Evolutionary conservation across 192 early-diverging fungal genomes (phyloP), one percentile per base, ranked within the genome.

Genomic region (Chytriomyces sp.): DNA sequence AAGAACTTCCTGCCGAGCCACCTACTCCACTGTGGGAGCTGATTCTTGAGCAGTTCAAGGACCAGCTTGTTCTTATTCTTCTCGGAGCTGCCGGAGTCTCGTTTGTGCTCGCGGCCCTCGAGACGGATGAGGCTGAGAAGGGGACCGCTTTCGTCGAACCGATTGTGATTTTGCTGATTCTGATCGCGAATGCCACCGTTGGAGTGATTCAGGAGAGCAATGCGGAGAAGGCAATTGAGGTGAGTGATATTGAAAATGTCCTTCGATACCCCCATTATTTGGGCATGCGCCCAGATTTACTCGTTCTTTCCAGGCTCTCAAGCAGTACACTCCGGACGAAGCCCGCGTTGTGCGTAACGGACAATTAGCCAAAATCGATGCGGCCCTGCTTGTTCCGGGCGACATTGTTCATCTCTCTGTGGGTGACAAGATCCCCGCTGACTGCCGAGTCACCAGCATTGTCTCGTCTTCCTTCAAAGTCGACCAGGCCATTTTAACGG

Each of bases 181-280:
- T 99, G 73, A 94, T 99, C 78, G 96, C 96, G 61, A 99, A 99
- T 79, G 96, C 98, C 5, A 93, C 91, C 7, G 97, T 99, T 45
- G 98, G 98, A 64, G 96, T 98, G 16, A 82, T 97, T 26, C 97
- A 99, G 84, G 98, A 99, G 85, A 89, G 91, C 18, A 97, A 93
- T 57, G 97, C 98, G 28, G 98, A 98, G 86, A 94, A 94, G 78
- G 96, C 98, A 28, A 98, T 99, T 80, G 95, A 97, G 82, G 93
- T 92, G 82, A 45, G 68, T 65, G n/a, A n/a, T 72, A 35, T 18
- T 11, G 45, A 24, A 63, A 35, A 24, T 64, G 10, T 49, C 9
- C 0, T 47, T 63, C 5, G 45, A 24, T 23, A 16, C 62, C 61
- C 66, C 53, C 44, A 28, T 66, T 20, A 5, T 69, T 35, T 35